Conservation (phyloP, 1,139 yeast species). For the Saccharomyces uvarum region DNA sequence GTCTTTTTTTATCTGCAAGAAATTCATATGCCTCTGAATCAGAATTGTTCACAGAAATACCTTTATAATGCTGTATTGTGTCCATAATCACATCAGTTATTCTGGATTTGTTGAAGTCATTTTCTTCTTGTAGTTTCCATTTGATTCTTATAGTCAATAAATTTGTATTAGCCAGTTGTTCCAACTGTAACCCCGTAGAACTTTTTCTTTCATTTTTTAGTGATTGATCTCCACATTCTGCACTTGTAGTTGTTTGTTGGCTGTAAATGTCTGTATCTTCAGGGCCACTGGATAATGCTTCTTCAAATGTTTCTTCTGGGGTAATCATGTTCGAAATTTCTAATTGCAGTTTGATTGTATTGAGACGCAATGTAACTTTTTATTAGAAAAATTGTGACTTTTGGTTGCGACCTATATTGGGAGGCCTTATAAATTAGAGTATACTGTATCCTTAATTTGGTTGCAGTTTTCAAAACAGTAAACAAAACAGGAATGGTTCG, state of each 20-base stretch:
- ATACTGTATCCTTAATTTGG: not conserved
- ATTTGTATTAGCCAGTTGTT: conserved; percentile 27
- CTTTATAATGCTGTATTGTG: conserved; percentile 15
- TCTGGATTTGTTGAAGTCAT: conserved; percentile 7
- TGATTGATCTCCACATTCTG: not conserved
- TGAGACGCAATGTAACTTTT: not conserved
- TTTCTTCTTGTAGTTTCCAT: conserved; percentile 11
- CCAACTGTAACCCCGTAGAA: conserved; percentile 15
- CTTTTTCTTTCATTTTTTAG: not conserved
- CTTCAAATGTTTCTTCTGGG: not conserved
- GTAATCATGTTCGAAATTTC: not conserved
- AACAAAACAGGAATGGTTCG: not conserved
- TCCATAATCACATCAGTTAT: conserved; percentile 10
- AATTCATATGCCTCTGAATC: conserved; percentile 28
- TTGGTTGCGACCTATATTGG: not conserved
- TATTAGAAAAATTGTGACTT: not conserved
- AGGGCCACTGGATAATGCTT: not conserved
- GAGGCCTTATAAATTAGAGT: not conserved
- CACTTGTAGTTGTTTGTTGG: not conserved
- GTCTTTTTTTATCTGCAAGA: conserved; percentile 20
- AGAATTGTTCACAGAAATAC: conserved; percentile 17
- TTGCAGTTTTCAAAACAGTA: not conserved
- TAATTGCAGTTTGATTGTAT: not conserved
- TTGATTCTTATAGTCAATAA: conserved; percentile 23
- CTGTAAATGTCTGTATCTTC: not conserved